Evolutionary conservation across 179 eudicot species (phyloP).

Genomic region (Heliamphora pulchella): DNA sequence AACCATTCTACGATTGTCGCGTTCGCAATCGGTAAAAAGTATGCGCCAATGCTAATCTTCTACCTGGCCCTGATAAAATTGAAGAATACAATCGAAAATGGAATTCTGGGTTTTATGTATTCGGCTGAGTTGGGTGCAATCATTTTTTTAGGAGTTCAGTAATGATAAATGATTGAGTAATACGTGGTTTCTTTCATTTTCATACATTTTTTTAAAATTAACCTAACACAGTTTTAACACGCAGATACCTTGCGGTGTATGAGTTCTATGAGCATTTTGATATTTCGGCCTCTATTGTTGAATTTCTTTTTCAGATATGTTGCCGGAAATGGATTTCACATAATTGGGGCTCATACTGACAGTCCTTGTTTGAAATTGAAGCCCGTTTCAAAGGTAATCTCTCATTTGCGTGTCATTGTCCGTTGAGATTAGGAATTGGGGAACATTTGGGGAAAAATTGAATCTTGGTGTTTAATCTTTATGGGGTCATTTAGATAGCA

Average conservation of each 20-base stretch:
- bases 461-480: not conserved
- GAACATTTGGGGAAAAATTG: slow-evolving; percentile 4
- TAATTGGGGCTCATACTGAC: slow-evolving; percentile 95
- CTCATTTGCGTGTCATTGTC: not conserved
- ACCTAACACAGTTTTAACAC: not conserved
- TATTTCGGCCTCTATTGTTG: slow-evolving; percentile 13
- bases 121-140: not conserved
- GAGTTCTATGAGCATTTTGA: too few species aligned
- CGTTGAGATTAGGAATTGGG: not conserved
- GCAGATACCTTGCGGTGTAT: not conserved
- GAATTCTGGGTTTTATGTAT: not conserved
- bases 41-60: slow-evolving; percentile 17
- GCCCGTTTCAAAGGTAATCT: slow-evolving; percentile 79
- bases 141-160: not conserved
- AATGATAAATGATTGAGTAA: not conserved
- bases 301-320: slow-evolving; percentile 52
- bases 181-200: not conserved
- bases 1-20: slow-evolving; percentile 89
- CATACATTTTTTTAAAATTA: too few species aligned
- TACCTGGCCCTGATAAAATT: not conserved
- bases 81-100: not conserved
- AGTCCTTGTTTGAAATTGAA: slow-evolving; percentile 93
- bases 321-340: slow-evolving; percentile 84
- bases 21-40: slow-evolving; percentile 88
- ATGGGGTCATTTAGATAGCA: slow-evolving; percentile 42